Evolutionary conservation across 1,284 basidiomycete species (phyloP).

Genomic region (Erythrobasidium hasegawianum): DNA sequence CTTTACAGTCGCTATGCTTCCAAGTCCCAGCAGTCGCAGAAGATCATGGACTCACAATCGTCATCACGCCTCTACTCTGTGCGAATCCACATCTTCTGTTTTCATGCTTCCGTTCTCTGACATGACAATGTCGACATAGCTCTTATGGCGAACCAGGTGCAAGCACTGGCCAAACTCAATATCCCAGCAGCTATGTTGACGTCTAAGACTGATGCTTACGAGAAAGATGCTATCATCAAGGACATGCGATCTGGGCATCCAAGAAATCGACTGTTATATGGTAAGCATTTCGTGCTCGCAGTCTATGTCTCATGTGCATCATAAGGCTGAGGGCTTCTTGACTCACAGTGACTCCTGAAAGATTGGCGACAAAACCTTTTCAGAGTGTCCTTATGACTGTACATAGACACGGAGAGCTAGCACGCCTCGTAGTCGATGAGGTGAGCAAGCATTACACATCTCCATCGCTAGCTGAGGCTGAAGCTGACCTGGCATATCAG

Average conservation of each 20-base stretch:
- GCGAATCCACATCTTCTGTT: conserved; percentile 39
- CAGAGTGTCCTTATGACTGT: conserved; percentile 56
- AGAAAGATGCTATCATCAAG: conserved; percentile 59
- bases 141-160: conserved; percentile 80
- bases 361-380: conserved; percentile 60
- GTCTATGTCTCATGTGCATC: no score
- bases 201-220: conserved; percentile 60
- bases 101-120: background rate
- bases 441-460: no score
- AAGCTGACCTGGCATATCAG: conserved; percentile 17
- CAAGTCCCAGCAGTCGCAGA: conserved; percentile 74
- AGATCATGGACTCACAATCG: conserved; percentile 67
- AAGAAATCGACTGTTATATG: conserved; percentile 64
- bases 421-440: conserved; percentile 74
- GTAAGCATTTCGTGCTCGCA: conserved; percentile 51
- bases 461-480: no score
- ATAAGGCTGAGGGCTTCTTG: no score
- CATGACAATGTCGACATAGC: conserved; percentile 54
- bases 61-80: conserved; percentile 77
- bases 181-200: conserved; percentile 63
- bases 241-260: conserved; percentile 64
- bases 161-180: conserved; percentile 57
- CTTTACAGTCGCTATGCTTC: conserved; percentile 71
- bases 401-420: conserved; percentile 59
- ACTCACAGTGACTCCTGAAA: conserved; percentile 69